Evolutionary conservation across 83 land plant genomes (phyloP), one percentile per base, ranked within the genome.

Genomic region (Thuja plicata): DNA sequence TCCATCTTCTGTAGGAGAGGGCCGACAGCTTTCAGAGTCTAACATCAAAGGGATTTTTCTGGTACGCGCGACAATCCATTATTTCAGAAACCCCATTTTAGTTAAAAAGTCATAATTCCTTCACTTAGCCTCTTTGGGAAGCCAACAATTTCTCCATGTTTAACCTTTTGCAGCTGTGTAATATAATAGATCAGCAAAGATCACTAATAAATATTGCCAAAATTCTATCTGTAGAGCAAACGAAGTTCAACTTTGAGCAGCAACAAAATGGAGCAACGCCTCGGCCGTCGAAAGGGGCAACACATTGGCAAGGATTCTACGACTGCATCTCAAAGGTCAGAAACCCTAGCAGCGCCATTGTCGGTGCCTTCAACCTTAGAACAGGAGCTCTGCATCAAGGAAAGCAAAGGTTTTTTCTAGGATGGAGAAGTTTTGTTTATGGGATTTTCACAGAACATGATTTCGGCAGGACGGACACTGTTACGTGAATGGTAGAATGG

Each of bases 131-230:
- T 35, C 11, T 55, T 9, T 41, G 17, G 41, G 43, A 85, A 85
- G 43, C n/a, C 60, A 85, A 54, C 55, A 34, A 50, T 52, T 52
- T 84, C 38, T 52, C 86, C 9, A 19, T 9, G 38, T 35, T 84
- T 24, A 84, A 54, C 40, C 62, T 52, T 32, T 54, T 84, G 86
- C 86, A 84, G 86, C 86, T 62, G 6, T 84, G 37, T 84, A 32
- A 40, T 54, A 52, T 52, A 0, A 19, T 52, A 52, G 24, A 84
- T 52, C 86, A 32, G 8, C 62, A 84, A 16, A 84, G 38, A 19
- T 34, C 86, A 32, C n/a, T n/a, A n/a, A 40, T 32, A 52, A 84
- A 50, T 52, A 84, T 52, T 84, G 62, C 62, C 16, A 21, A 32
- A 48, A 17, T 32, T 84, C 62, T 41, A 8, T 32, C 62, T 84